A percentile compares a stretch with the other conserved stretches of the same genome.
Evolutionary conservation across 164 flowering plant genomes (phyloP).

Genomic region (Vitis cinerea): DNA sequence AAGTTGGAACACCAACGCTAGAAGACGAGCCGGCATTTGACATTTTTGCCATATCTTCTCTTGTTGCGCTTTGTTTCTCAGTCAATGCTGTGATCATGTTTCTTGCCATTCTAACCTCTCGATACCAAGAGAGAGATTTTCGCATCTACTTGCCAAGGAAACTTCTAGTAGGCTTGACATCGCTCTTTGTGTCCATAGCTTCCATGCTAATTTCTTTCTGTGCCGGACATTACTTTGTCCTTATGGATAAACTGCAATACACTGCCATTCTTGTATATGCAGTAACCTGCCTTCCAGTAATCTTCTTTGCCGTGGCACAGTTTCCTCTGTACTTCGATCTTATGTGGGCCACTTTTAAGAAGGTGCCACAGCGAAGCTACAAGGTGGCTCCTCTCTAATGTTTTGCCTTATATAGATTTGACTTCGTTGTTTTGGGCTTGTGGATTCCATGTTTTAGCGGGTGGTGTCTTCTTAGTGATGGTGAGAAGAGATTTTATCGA

Average conservation of each 20-base stretch:
- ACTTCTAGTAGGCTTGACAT: not conserved
- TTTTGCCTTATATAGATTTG: not conserved
- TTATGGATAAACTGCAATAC: not conserved
- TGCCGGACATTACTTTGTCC: not conserved
- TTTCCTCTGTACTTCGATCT: no score
- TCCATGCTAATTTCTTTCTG: not conserved
- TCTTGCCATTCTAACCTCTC: not conserved
- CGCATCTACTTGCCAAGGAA: not conserved
- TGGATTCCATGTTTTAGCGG: no score
- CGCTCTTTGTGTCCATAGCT: not conserved
- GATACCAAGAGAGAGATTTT: not conserved
- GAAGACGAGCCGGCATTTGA: not conserved
- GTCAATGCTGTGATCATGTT: not conserved
- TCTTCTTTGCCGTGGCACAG: not conserved
- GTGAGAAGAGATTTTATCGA: no score
- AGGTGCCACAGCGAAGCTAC: not conserved
- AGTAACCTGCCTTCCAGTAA: not conserved
- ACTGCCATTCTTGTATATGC: not conserved
- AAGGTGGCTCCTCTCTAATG: not conserved
- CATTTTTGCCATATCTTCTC: no score
- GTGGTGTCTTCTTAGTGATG: no score
- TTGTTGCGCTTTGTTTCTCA: not conserved
- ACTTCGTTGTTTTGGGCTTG: no score
- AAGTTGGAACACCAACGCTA: not conserved
- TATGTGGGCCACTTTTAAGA: no score